Base-by-base conservation (phyloP, 2,329 filamentous ascomycete species). In the Claviceps spartinae region DNA sequence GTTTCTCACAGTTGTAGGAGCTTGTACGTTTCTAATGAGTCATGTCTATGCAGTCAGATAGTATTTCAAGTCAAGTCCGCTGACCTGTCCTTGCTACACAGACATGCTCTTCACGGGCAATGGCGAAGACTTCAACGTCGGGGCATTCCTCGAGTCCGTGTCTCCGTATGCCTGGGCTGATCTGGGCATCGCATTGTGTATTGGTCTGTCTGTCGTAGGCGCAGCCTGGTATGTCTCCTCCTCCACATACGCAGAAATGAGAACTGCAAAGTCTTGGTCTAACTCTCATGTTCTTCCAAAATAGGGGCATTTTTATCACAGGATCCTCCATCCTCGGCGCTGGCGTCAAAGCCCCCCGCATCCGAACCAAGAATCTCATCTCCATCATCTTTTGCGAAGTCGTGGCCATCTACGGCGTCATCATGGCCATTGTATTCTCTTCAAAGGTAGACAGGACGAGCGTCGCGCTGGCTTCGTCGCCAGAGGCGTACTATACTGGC, bases 381-480 rank as follows among this genome's bases (percentile, higher is more conserved):
- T 97, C 91, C 63, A 98, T 98, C 71, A 97, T 98, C 73, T 98
- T 98, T 74, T 98, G 93, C 76, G 93, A 98, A 74, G 93, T 98
- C 65, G 93, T 98, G 64, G 93, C 93, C 70, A 98, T 98, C 70
- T 98, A 98, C 78, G 94, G 94, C 63, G 91, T 98, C 71, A 98
- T 98, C 73, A 98, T 98, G 89, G 86, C 90, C 62, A 98, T 98
- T 67, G 86, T 98, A 63, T 97, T 97, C 75, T 94, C 90, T 45
- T 79, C 90, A 56, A 95, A 96, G 71, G 73, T 98, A 61, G 78
- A 79, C 61, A 68, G 77, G 52, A 78, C 93, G 34, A 65, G 74
- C 44, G 77, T 77, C 52, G 79, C 83, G 41, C 76, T 77, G 18
- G 69, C 89, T 34, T 86, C 85, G 71, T 85, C 85, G 13, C 81